Evolutionary conservation across 495 filamentous ascomycete species (phyloP), one percentile per base, ranked within the genome.

Genomic region (Rostrohypoxylon terebratum): DNA sequence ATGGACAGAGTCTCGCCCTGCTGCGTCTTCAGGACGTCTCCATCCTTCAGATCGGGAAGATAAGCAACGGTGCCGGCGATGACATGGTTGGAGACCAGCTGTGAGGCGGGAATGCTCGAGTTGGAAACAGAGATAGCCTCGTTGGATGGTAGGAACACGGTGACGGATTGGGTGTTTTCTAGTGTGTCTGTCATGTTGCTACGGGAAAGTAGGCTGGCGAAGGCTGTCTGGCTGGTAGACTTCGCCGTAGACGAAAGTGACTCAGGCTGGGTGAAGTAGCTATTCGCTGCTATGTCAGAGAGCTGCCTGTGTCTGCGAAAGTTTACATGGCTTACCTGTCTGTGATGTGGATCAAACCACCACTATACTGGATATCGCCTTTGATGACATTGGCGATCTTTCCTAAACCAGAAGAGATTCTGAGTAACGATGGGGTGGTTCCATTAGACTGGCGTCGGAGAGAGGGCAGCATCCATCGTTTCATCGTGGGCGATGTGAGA

Each of bases 181-280:
- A 84, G 66, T 36, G 81, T 84, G 48, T 79, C 78, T 33, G 79
- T 81, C 50, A 81, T 68, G 64, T 84, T 83, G 70, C 81, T 84
- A 14, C 71, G 81, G 34, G 77, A 82, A 45, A 77, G 76, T 14
- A 73, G 18, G 59, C 53, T 33, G 14, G 62, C 51, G 63, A 78
- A 73, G 28, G 66, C 45, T 1, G 75, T 74, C 59, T 73, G 72
- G 11, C 72, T 61, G 55, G 48, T 72, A 1, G 54, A 40, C 54
- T 67, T 40, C 25, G 59, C 58, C 34, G 69, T 76, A 11, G 44
- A 54, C 16, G 80, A 67, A 18, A 83, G 81, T 66, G 82, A 79
- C 21, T 83, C 77, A 5, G 84, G 84, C 60, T 81, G 74, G 18
- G 77, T 81, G 77, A 86, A 85, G 58, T 67, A 78, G 4, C 75